These are phyloP conservation scores for Neoarthrinium moseri DNA, from an alignment of 2,329 filamentous ascomycete genomes.

Conservation along the genomic window DNA sequence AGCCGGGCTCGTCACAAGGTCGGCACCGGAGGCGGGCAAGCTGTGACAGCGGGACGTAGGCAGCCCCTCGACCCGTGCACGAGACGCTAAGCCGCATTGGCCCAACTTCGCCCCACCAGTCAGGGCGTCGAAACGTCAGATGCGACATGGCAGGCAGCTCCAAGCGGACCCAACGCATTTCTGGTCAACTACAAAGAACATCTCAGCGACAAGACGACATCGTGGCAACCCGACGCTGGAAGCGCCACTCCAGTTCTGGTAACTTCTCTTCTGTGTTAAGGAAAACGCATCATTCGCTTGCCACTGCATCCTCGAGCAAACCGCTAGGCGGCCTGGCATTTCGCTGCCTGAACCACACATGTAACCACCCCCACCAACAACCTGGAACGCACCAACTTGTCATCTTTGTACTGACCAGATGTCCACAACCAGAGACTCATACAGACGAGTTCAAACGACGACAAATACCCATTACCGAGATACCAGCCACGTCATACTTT, in stretches of 20 bases:
- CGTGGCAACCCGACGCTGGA: not conserved
- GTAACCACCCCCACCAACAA: not conserved
- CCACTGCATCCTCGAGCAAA: not conserved
- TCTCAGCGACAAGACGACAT: not conserved
- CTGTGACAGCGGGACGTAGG: no score
- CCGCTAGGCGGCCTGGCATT: not conserved
- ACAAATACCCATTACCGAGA: not conserved
- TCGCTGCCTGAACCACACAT: not conserved
- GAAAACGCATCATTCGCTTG: not conserved
- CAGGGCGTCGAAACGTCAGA: constrained; percentile 9
- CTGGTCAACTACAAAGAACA: constrained; percentile 3
- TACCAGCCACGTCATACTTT: not conserved
- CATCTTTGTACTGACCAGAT: not conserved
- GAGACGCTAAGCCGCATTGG: no score
- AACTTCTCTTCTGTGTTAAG: not conserved
- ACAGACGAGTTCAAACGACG: not conserved
- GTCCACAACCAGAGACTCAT: not conserved
- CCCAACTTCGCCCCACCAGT: no score
- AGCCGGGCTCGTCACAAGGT: no score
- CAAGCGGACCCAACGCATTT: not conserved
- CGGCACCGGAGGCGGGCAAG: no score
- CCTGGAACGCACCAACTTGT: no score
- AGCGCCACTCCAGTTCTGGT: not conserved
- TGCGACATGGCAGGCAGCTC: constrained; percentile 6
- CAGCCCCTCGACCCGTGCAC: no score